These are phyloP conservation scores for Yamadazyma conglobata DNA, from an alignment of 1,139 yeast genomes.

Conservation along the genomic window DNA sequence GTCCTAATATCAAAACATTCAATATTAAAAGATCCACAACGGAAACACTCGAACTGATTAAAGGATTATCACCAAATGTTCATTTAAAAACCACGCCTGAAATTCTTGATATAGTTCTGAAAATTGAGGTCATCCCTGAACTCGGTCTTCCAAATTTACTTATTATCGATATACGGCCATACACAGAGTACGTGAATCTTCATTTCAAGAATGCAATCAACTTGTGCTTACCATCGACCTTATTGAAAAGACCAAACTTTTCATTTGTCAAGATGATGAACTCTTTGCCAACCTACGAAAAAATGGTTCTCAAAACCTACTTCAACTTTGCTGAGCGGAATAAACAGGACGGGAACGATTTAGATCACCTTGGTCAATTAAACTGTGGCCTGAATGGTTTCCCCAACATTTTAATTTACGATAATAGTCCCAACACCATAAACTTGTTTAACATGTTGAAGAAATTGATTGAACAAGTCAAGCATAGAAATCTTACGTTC, in stretches of 20 bases:
- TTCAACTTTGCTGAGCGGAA: conserved; percentile 11
- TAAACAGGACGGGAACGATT: conserved; percentile 3
- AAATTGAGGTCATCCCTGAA: conserved; percentile 7
- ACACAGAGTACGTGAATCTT: conserved; percentile 52
- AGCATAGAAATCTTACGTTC: conserved; percentile 8
- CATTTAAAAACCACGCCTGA: conserved; percentile 6
- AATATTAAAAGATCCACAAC: conserved; percentile 6
- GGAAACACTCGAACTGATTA: conserved; percentile 10
- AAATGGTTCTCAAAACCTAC: conserved; percentile 20
- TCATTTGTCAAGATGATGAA: conserved; percentile 54
- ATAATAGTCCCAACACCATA: conserved; percentile 30
- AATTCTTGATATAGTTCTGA: conserved; percentile 5
- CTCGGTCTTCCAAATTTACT: conserved; percentile 26
- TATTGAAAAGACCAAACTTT: conserved; percentile 65
- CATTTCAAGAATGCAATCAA: conserved; percentile 59
- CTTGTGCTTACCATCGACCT: conserved; percentile 74
- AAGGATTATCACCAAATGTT: conserved; percentile 9
- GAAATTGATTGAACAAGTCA: conserved; percentile 38
- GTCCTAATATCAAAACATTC: conserved; percentile 14
- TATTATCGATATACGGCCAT: conserved; percentile 69
- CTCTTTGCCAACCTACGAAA: conserved; percentile 51
- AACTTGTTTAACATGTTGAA: conserved; percentile 44
- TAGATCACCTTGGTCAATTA: conserved; percentile 12
- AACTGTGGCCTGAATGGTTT: conserved; percentile 30
- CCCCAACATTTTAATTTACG: conserved; percentile 28